These are phyloP conservation scores for Nothophoma quercina DNA, from an alignment of 2,329 filamentous ascomycete species.

Conservation along the genomic window DNA sequence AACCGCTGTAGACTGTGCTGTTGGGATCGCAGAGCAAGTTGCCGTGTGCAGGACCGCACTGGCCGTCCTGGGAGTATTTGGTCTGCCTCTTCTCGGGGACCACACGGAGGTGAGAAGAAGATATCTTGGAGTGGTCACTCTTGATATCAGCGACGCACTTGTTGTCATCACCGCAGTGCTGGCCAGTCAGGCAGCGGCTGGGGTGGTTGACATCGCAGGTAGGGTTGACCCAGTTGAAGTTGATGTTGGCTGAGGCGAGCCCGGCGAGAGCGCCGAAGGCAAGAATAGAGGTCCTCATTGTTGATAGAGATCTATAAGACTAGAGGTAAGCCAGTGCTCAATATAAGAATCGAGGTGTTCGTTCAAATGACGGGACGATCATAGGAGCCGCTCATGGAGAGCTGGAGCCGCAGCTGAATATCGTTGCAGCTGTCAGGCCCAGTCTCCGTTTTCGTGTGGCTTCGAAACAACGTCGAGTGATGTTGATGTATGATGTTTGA, in stretches of 20 bases:
- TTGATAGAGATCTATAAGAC: constrained; percentile 18
- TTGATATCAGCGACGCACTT: constrained; percentile 41
- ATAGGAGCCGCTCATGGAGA: neutral
- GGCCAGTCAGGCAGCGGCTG: constrained; percentile 48
- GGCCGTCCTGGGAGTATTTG: constrained; percentile 50
- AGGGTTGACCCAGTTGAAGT: constrained; percentile 57
- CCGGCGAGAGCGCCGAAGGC: constrained; percentile 45
- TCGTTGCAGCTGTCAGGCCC: neutral
- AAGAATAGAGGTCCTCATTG: constrained; percentile 42
- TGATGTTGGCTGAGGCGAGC: constrained; percentile 56
- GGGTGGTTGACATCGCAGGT: constrained; percentile 46
- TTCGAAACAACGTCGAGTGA: neutral
- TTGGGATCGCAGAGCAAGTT: constrained; percentile 54
- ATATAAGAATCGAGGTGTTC: neutral
- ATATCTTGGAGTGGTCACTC: constrained; percentile 37
- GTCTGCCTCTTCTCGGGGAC: constrained; percentile 39
- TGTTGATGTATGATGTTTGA: neutral
- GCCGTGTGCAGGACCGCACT: constrained; percentile 50
- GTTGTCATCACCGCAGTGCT: constrained; percentile 47
- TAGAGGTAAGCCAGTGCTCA: constrained; percentile 24
- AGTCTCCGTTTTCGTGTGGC: neutral
- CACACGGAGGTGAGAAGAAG: constrained; percentile 32
- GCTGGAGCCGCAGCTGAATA: neutral
- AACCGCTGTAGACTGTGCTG: constrained; percentile 54
- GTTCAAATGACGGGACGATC: neutral